phyloP scores from a whole-genome alignment of 306 rosid genomes.

The Bauhinia variegata region DNA sequence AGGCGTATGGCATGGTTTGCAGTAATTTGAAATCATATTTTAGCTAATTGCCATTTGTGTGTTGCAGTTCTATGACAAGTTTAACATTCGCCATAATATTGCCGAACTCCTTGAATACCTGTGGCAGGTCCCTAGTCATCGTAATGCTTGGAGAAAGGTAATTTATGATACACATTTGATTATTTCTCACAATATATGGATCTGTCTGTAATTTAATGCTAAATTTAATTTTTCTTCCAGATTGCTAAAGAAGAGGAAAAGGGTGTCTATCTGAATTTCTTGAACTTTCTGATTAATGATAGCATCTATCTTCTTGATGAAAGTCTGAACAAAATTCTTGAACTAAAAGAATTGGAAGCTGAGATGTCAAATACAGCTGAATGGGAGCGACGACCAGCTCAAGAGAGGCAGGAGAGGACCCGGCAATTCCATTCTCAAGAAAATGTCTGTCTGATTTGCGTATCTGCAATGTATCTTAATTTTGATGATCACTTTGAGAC shows the following conservation, averaged over 20 bases:
- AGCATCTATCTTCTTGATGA: conserved; percentile 97
- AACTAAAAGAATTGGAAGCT: conserved; percentile 93
- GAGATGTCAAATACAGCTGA: conserved; percentile 94
- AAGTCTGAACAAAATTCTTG: conserved; percentile 97
- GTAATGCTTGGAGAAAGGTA: conserved; percentile 98
- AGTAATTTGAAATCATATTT: conserved; percentile 29
- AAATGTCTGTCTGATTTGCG: conserved; percentile 65
- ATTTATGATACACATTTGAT: conserved; percentile 9
- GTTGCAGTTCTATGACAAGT: conserved; percentile 95
- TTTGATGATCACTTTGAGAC: conserved; percentile 23
- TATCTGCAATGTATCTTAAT: conserved; percentile 25
- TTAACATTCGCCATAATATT: conserved; percentile 95
- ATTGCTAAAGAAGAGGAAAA: conserved; percentile 99
- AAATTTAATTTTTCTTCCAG: conserved; percentile 52
- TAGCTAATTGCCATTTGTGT: conserved; percentile 34
- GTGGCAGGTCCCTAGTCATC: conserved; percentile 99
- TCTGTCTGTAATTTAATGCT: conserved; percentile 22
- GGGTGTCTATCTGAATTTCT: conserved; percentile 96
- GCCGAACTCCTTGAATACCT: conserved; percentile 98
- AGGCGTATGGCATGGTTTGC: neutral
- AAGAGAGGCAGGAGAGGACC: conserved; percentile 99
- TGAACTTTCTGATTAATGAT: conserved; percentile 93
- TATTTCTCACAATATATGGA: conserved; percentile 1
- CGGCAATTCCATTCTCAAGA: conserved; percentile 93
- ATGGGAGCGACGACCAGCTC: conserved; percentile 89